Evolutionary conservation across 805 yeast species (phyloP).

Genomic region (Dipodascopsis uninucleata): DNA sequence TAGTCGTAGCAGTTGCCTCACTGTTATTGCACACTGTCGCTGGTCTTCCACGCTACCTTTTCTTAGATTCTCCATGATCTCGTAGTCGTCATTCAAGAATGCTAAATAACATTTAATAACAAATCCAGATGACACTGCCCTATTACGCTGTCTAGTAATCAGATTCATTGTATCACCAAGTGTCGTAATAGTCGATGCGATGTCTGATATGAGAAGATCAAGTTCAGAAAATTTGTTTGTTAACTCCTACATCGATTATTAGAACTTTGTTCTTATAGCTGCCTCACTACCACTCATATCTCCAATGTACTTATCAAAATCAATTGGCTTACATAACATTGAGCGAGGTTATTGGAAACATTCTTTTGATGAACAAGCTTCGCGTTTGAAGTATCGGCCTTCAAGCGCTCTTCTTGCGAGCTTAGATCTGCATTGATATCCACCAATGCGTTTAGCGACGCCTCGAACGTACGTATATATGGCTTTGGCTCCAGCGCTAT

Average conservation of each 20-base stretch:
- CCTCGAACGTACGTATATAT: conserved; percentile 87
- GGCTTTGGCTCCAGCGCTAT: conserved; percentile 79
- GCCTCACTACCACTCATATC: too few species aligned
- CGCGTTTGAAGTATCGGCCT: conserved; percentile 53
- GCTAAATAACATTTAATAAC: conserved; percentile 73
- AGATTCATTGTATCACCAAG: conserved; percentile 64
- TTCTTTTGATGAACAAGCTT: conserved; percentile 11
- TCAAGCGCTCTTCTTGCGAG: conserved; percentile 49
- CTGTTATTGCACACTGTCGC: conserved; percentile 63
- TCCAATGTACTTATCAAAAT: too few species aligned
- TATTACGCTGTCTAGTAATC: conserved; percentile 67
- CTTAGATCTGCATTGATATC: conserved; percentile 56
- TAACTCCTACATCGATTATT: conserved; percentile 18
- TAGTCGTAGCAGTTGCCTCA: conserved; percentile 60
- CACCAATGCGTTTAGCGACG: conserved; percentile 69
- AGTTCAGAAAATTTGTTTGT: conserved; percentile 51
- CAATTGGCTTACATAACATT: conserved; percentile 11
- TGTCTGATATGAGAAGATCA: conserved; percentile 52
- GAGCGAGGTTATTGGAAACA: conserved; percentile 9
- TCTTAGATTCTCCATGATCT: conserved; percentile 57
- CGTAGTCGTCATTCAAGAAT: conserved; percentile 57
- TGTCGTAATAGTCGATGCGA: conserved; percentile 60
- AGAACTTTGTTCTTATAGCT: too few species aligned
- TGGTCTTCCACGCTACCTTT: conserved; percentile 52
- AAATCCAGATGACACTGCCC: conserved; percentile 67